phyloP scores from a whole-genome alignment of 495 filamentous ascomycete genomes.

The Penicillium macrosclerotiorum region DNA sequence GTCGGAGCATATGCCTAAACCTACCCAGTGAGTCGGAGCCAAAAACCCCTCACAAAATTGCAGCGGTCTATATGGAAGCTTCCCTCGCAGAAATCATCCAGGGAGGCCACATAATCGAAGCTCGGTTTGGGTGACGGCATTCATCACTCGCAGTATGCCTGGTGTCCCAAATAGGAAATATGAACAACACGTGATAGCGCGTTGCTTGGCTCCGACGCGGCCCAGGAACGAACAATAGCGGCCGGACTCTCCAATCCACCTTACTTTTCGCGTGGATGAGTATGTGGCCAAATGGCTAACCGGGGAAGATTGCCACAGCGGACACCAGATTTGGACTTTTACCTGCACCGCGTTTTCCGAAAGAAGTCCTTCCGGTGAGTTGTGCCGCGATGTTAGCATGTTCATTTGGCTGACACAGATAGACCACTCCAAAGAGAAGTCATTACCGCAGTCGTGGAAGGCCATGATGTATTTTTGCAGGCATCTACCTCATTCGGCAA shows the following conservation, averaged over 20 bases:
- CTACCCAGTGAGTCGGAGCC: too few relatives aligned
- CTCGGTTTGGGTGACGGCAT: too few relatives aligned
- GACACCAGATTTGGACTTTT: constrained; percentile 75
- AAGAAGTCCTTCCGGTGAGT: constrained; percentile 70
- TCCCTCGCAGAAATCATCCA: too few relatives aligned
- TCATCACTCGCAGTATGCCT: too few relatives aligned
- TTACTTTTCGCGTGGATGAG: too few relatives aligned
- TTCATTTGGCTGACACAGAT: constrained; percentile 14
- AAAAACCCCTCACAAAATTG: too few relatives aligned
- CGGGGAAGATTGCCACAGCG: constrained; percentile 18
- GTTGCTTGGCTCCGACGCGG: background rate
- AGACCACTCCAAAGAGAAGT: constrained; percentile 88
- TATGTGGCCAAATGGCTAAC: constrained; percentile 28
- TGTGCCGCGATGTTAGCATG: background rate
- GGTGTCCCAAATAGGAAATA: background rate
- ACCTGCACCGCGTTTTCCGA: constrained; percentile 76
- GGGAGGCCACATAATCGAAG: too few relatives aligned
- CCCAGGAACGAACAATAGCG: background rate
- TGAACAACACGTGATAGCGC: constrained; percentile 1
- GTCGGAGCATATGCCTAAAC: too few relatives aligned
- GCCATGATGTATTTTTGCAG: constrained; percentile 91
- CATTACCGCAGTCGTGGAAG: constrained; percentile 73
- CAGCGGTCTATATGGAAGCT: too few relatives aligned
- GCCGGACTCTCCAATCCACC: too few relatives aligned
- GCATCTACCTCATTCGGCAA: constrained; percentile 97